These are phyloP conservation scores for Chaetothyriales sp. DNA, from an alignment of 2,329 filamentous ascomycete species.

Conservation along the genomic window DNA sequence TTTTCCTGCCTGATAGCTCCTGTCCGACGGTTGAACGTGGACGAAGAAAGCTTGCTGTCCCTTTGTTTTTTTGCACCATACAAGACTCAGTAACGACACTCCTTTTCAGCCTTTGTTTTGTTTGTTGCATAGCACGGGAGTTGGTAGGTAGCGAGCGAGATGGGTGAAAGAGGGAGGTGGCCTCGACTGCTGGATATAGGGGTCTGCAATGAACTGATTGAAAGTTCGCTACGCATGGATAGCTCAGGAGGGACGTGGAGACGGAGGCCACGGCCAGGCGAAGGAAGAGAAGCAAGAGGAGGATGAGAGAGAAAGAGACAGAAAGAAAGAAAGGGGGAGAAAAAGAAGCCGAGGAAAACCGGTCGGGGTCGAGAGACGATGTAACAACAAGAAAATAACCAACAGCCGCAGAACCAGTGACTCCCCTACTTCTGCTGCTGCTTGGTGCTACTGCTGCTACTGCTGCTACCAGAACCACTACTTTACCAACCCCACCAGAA, in stretches of 20 bases:
- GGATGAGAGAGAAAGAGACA: background rate
- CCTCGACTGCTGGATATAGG: background rate
- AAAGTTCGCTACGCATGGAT: background rate
- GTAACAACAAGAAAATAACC: background rate
- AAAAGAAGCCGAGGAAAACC: background rate
- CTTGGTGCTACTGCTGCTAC: background rate
- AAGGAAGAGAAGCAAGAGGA: background rate
- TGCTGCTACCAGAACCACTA: background rate
- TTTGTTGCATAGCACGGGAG: background rate
- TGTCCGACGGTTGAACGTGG: background rate
- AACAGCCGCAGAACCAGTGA: background rate
- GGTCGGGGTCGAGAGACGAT: background rate
- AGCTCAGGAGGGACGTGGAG: no score
- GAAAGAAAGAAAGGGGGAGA: no score
- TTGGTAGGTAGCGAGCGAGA: background rate
- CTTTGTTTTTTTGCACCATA: background rate
- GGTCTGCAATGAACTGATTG: background rate
- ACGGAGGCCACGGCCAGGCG: background rate
- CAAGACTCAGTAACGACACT: background rate
- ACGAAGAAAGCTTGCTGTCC: background rate
- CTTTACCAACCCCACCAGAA: background rate
- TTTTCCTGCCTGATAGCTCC: background rate
- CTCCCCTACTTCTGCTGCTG: no score
- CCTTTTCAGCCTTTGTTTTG: background rate
- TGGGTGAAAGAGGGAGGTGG: background rate